These are phyloP conservation scores for Acanthamoeba sp. DNA, from an alignment of 208 protist species.

Conservation along the genomic window DNA sequence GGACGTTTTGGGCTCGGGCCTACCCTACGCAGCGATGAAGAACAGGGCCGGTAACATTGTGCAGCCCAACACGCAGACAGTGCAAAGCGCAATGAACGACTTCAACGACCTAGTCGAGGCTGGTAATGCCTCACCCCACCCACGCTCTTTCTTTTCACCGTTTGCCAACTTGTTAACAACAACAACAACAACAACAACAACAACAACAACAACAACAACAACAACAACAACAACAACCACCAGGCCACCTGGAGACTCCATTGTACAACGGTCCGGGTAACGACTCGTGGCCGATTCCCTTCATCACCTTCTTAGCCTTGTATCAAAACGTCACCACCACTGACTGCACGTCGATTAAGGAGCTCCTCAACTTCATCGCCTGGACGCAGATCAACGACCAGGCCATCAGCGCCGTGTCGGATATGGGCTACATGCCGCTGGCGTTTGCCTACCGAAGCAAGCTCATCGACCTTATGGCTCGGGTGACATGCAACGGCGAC, in stretches of 20 bases:
- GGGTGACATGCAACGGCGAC: slow-evolving; percentile 7
- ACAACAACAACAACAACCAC: neutral
- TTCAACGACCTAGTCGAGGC: neutral
- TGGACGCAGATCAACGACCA: slow-evolving; percentile 34
- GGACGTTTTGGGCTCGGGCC: neutral
- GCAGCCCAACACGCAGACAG: neutral
- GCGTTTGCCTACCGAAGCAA: slow-evolving; percentile 13
- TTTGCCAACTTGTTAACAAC: neutral
- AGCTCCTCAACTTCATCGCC: slow-evolving; percentile 10
- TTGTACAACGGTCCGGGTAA: neutral
- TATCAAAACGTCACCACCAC: neutral
- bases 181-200: no score
- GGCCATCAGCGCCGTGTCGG: neutral
- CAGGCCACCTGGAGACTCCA: neutral
- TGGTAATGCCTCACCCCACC: neutral
- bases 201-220: no score
- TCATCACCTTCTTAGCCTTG: slow-evolving; percentile 22
- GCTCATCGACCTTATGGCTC: neutral
- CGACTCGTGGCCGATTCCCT: slow-evolving; percentile 14
- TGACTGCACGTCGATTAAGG: slow-evolving; percentile 24
- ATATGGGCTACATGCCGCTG: slow-evolving; percentile 29
- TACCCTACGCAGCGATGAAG: slow-evolving; percentile 8
- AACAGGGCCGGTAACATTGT: neutral
- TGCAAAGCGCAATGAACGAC: slow-evolving; percentile 26
- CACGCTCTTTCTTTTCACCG: no score